Conservation (phyloP, 441 rosid genomes). For the Euphorbia schlechtendalii region DNA sequence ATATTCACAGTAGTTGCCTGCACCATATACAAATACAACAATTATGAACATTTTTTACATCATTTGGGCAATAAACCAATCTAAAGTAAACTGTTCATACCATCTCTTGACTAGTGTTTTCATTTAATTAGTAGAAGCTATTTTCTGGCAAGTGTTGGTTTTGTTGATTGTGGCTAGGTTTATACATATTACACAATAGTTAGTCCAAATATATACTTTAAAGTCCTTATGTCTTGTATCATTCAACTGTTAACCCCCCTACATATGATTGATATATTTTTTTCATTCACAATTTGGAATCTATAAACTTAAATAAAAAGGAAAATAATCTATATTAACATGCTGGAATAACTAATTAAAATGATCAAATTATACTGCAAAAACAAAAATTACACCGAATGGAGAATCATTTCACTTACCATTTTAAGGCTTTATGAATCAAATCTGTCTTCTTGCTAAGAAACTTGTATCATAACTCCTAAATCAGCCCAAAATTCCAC, state of each 20-base stretch:
- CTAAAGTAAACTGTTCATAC: too few relatives aligned
- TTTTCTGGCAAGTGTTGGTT: too few relatives aligned
- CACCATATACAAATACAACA: constrained; percentile 6
- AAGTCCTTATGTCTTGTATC: too few relatives aligned
- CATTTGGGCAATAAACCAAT: background rate
- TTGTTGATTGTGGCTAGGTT: too few relatives aligned
- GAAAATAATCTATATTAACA: background rate
- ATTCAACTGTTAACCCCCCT: too few relatives aligned
- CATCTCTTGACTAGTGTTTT: too few relatives aligned
- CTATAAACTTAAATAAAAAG: background rate
- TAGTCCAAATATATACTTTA: too few relatives aligned
- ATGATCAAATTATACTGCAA: background rate
- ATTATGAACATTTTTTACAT: background rate
- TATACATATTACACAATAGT: too few relatives aligned
- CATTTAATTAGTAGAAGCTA: too few relatives aligned
- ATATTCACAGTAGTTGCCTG: constrained; percentile 87
- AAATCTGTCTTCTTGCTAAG: constrained; percentile 7
- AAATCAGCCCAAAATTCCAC: constrained; percentile 1
- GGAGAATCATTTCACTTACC: constrained; percentile 23
- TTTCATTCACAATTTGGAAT: background rate
- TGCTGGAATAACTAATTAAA: background rate
- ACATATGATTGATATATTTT: background rate
- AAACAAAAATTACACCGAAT: background rate
- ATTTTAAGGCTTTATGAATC: constrained; percentile 26
- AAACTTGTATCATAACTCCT: constrained; percentile 10